Evolutionary conservation across 768 basidiomycete species (phyloP).

Genomic region (Rhodotorula paludigena): DNA sequence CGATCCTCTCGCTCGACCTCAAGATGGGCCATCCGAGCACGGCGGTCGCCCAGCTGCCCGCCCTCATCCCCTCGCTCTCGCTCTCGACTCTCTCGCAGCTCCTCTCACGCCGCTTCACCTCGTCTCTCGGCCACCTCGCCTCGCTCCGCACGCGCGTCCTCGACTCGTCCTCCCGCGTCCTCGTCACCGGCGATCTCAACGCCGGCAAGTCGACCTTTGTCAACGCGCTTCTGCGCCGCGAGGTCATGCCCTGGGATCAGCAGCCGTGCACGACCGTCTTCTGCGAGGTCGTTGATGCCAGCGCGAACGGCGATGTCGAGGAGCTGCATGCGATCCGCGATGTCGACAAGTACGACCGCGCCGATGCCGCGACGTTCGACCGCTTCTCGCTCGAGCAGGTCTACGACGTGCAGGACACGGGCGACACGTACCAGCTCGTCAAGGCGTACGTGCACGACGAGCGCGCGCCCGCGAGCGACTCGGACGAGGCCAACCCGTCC

Average conservation of each 20-base stretch:
- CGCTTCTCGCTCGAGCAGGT: slow-evolving; percentile 64
- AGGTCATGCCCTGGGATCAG: slow-evolving; percentile 95
- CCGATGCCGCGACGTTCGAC: slow-evolving; percentile 71
- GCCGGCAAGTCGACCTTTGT: slow-evolving; percentile 98
- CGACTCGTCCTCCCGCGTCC: slow-evolving; percentile 89
- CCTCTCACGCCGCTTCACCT: slow-evolving; percentile 72
- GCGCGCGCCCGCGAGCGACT: slow-evolving; percentile 62
- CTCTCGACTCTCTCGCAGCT: slow-evolving; percentile 87
- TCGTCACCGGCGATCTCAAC: slow-evolving; percentile 96
- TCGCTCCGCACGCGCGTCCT: slow-evolving; percentile 79
- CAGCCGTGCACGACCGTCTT: slow-evolving; percentile 97
- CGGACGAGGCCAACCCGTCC: slow-evolving; percentile 18
- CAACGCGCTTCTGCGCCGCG: slow-evolving; percentile 82
- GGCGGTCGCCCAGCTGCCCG: slow-evolving; percentile 54
- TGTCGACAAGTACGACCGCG: slow-evolving; percentile 58
- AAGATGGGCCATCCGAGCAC: slow-evolving; percentile 72
- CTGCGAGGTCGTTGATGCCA: slow-evolving; percentile 88
- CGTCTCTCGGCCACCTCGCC: slow-evolving; percentile 70
- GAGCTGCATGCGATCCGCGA: slow-evolving; percentile 74
- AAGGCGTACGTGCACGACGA: slow-evolving; percentile 85
- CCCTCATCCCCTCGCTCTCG: slow-evolving; percentile 83
- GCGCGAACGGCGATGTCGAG: slow-evolving; percentile 65
- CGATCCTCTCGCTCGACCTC: slow-evolving; percentile 84
- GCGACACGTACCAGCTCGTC: slow-evolving; percentile 68
- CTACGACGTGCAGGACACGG: slow-evolving; percentile 70